A percentile compares a stretch with the other conserved stretches of the same genome.
phyloP scores from a whole-genome alignment of 2,329 filamentous ascomycete genomes.

The Albophoma yamanashiensis region DNA sequence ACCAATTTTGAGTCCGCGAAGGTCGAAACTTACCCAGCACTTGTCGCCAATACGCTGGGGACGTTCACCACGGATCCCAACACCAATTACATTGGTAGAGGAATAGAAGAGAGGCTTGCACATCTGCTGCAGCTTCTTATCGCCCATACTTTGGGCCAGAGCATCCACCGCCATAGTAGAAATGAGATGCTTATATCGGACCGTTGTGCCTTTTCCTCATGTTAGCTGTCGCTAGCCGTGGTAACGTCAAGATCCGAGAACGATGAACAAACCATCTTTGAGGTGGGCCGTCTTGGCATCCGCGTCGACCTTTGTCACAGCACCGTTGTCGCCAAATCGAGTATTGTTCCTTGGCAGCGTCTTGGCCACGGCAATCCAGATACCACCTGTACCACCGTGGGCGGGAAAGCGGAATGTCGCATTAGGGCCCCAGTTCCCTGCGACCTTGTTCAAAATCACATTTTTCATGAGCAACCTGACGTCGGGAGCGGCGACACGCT shows the following conservation, averaged over 20 bases:
- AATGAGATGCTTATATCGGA: constrained; percentile 86
- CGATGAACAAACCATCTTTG: constrained; percentile 50
- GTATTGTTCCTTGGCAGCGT: constrained; percentile 89
- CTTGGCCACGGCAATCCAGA: constrained; percentile 95
- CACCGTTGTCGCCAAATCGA: constrained; percentile 74
- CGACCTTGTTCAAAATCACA: constrained; percentile 89
- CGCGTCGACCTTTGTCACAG: constrained; percentile 79
- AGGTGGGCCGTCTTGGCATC: constrained; percentile 73
- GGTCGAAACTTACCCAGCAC: constrained; percentile 66
- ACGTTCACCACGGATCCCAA: constrained; percentile 82
- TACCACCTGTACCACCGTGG: constrained; percentile 89
- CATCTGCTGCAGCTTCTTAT: constrained; percentile 71
- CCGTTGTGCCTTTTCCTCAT: constrained; percentile 41
- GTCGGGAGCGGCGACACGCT: constrained; percentile 94
- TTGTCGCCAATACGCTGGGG: constrained; percentile 97
- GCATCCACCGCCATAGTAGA: constrained; percentile 94
- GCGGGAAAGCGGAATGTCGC: constrained; percentile 98
- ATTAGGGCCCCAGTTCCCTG: constrained; percentile 96
- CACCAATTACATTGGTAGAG: constrained; percentile 91
- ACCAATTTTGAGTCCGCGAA: background rate
- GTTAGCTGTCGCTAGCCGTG: background rate
- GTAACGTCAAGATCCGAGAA: background rate
- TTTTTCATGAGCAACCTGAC: constrained; percentile 90
- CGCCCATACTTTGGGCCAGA: constrained; percentile 76
- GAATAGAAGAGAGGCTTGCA: constrained; percentile 95